phyloP scores from a whole-genome alignment of 768 basidiomycete genomes.

The Kwoniella heveanensis region DNA sequence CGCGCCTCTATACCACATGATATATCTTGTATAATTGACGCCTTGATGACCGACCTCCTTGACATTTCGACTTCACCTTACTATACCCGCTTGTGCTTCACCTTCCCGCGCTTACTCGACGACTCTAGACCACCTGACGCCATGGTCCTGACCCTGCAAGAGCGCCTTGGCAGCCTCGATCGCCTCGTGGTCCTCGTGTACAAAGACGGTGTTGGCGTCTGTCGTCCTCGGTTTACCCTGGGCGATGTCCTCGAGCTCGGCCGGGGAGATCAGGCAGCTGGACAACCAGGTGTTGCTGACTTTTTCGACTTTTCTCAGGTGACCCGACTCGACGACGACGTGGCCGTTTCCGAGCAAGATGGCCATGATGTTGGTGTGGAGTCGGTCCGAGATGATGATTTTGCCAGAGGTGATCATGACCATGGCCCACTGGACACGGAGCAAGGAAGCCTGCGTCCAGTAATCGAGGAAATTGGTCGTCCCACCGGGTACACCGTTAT shows the following conservation, averaged over 20 bases:
- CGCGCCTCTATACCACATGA: too few relatives aligned
- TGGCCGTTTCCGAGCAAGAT: conserved; percentile 8
- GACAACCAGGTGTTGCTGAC: conserved; percentile 15
- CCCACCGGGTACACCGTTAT: conserved; percentile 3
- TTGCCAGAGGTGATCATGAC: conserved; percentile 7
- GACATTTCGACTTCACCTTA: too few relatives aligned
- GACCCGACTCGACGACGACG: conserved; percentile 11
- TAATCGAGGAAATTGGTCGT: conserved; percentile 4
- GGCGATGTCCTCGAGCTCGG: conserved; percentile 6
- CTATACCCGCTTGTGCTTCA: too few relatives aligned
- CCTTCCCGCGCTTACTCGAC: too few relatives aligned
- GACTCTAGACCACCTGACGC: conserved; percentile 8
- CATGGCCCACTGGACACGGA: conserved; percentile 17
- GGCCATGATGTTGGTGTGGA: conserved; percentile 17
- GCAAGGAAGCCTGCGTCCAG: conserved; percentile 11
- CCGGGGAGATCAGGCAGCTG: conserved; percentile 1
- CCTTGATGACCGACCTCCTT: too few relatives aligned
- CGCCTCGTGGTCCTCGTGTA: conserved; percentile 8
- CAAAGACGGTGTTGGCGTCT: conserved; percentile 16
- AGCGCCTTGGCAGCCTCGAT: conserved; percentile 7
- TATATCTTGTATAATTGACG: too few relatives aligned
- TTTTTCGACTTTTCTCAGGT: conserved; percentile 11
- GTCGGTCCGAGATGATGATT: conserved; percentile 14
- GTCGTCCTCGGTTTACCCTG: conserved; percentile 8
- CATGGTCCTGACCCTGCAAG: conserved; percentile 3